Evolutionary conservation across 148 eudicot species (phyloP).

Genomic region (Nyssa sinensis): DNA sequence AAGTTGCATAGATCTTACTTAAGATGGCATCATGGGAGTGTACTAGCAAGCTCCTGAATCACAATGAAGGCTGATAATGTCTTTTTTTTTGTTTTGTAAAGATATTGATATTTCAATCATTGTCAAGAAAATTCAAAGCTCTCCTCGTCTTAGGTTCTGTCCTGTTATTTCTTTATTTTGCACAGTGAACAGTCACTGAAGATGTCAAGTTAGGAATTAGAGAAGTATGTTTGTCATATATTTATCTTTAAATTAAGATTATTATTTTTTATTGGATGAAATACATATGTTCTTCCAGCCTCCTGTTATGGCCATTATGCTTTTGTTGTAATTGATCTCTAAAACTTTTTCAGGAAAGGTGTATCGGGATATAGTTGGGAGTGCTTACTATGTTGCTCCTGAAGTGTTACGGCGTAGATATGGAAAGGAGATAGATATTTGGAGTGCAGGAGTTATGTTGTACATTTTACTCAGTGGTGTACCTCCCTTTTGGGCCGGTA

Average conservation of each 20-base stretch:
- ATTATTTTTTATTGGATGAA: too few relatives aligned
- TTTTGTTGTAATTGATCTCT: background rate
- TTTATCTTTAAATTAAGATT: background rate
- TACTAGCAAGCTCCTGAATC: background rate
- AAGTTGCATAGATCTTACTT: background rate
- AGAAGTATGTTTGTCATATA: background rate
- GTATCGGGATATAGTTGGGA: conserved; percentile 85
- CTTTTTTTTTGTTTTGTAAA: background rate
- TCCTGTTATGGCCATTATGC: background rate
- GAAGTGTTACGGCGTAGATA: conserved; percentile 82
- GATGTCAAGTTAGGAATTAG: background rate
- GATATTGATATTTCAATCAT: too few relatives aligned
- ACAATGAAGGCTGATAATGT: background rate
- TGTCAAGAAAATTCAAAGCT: too few relatives aligned
- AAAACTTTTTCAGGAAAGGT: conserved; percentile 74
- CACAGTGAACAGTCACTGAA: background rate
- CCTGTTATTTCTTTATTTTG: too few relatives aligned
- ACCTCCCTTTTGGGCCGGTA: conserved; percentile 98
- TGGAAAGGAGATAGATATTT: conserved; percentile 81
- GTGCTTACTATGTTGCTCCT: conserved; percentile 95
- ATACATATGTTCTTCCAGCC: background rate
- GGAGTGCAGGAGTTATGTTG: conserved; percentile 97
- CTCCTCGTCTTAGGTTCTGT: background rate
- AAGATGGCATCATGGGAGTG: background rate
- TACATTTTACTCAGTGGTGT: conserved; percentile 93